These are phyloP conservation scores for Mycena alexandri DNA, from an alignment of 768 basidiomycete species.

Conservation along the genomic window DNA sequence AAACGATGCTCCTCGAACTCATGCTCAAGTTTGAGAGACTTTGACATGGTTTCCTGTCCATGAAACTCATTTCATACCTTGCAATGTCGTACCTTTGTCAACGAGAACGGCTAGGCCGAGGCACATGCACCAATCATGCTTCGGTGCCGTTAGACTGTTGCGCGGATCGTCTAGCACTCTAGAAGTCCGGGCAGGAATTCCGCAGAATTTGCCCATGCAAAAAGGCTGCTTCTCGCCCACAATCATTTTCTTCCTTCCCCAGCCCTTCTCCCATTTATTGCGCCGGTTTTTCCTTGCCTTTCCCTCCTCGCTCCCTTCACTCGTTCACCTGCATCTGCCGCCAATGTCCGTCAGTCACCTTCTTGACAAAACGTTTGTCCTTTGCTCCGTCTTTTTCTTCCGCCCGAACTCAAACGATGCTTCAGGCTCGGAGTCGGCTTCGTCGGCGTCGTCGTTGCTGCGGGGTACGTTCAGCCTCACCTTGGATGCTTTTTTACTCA, in stretches of 20 bases:
- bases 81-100: constrained; percentile 31
- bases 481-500: not conserved
- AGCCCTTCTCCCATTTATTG: constrained; percentile 23
- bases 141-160: constrained; percentile 30
- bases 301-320: constrained; percentile 27
- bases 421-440: constrained; percentile 63
- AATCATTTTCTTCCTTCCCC: constrained; percentile 1
- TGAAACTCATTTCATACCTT: constrained; percentile 20
- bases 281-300: constrained; percentile 10
- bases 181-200: constrained; percentile 19
- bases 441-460: constrained; percentile 63
- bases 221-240: constrained; percentile 20
- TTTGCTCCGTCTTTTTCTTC: not conserved
- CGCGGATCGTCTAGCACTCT: constrained; percentile 31
- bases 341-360: constrained; percentile 24
- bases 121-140: constrained; percentile 12
- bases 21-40: not conserved
- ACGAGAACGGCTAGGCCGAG: constrained; percentile 19
- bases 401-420: constrained; percentile 13
- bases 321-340: constrained; percentile 31
- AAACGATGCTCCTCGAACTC: not conserved
- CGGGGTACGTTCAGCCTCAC: constrained; percentile 53
- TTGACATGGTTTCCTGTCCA: constrained; percentile 5
- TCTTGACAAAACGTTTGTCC: constrained; percentile 52
- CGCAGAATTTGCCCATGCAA: constrained; percentile 19